Evolutionary conservation across 345 rosid genomes (phyloP), one percentile per base, ranked within the genome.

Genomic region (Theobroma cacao): DNA sequence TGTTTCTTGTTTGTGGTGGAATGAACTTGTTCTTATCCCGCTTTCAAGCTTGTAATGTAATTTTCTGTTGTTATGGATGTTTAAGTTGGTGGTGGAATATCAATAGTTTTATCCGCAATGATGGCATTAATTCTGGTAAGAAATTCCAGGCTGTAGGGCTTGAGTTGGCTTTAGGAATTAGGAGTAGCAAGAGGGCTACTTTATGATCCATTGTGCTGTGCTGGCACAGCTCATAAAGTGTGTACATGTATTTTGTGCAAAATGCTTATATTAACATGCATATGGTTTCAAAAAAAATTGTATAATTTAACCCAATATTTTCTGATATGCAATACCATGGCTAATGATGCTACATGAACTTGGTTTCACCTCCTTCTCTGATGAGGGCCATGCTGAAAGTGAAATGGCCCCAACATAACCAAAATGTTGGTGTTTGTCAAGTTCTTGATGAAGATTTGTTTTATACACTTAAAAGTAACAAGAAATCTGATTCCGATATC

Each of bases 1-100:
- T 26, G 50, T 68, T 79, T 72, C 41, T 24, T 50, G 31, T 77
- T 72, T 64, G 65, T 55, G 30, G 24, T 76, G 81, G 47, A 76
- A 65, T 75, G 72, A 67, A 14, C 33, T 41, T 43, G 34, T 43
- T 43, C n/a, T 41, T 6, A 13, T 24, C 31, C 43, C 38, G 34
- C 33, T 22, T 41, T 43, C 1, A 28, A 22, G 34, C 36, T 68
- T n/a, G n/a, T n/a, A n/a, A n/a, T 68, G n/a, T 68, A 43, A 14
- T 43, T 43, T 24, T 9, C 22, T 26, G 14, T 47, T 47, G 33
- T 18, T 45, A 15, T 69, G 11, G n/a, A 64, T 24, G 7, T 43
- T 43, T 66, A 40, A 66, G 72, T 68, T 43, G 7, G n/a, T 68
- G 55, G 4, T 14, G 40, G 22, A 60, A 61, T 68, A 43, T 68